These are phyloP conservation scores for Colletotrichum sp. DNA, from an alignment of 2,329 filamentous ascomycete genomes.

Conservation along the genomic window DNA sequence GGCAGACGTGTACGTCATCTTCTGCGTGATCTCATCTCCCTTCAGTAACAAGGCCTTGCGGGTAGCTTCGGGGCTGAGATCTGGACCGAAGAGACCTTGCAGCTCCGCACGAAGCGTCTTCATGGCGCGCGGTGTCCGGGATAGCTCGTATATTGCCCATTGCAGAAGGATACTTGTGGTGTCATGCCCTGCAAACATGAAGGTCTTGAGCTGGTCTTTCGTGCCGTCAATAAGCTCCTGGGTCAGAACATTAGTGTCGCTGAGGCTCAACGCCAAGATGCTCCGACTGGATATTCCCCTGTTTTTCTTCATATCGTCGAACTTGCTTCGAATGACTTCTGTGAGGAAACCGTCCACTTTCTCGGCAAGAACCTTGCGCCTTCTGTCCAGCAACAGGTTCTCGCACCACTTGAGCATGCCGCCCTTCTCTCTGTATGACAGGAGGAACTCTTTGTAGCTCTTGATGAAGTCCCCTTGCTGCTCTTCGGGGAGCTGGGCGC, in stretches of 20 bases:
- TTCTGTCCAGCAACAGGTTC: constrained; percentile 15
- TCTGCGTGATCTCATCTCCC: constrained; percentile 32
- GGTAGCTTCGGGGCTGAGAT: constrained; percentile 28
- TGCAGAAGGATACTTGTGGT: constrained; percentile 40
- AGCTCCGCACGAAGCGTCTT: constrained; percentile 36
- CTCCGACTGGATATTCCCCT: constrained; percentile 26
- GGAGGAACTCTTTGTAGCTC: constrained; percentile 29
- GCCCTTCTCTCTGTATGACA: constrained; percentile 24
- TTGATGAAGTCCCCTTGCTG: constrained; percentile 30
- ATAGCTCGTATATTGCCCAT: constrained; percentile 41
- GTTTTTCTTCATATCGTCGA: constrained; percentile 8
- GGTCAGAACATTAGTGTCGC: constrained; percentile 29
- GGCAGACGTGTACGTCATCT: constrained; percentile 38
- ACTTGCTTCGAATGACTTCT: constrained; percentile 27
- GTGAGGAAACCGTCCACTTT: constrained; percentile 27
- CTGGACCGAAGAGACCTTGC: constrained; percentile 35
- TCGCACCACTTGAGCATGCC: constrained; percentile 25
- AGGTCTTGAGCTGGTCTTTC: constrained; percentile 40
- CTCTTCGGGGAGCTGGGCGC: constrained; percentile 31
- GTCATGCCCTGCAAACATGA: constrained; percentile 46
- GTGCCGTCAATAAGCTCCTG: constrained; percentile 30
- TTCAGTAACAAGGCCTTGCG: constrained; percentile 27
- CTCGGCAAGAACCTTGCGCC: constrained; percentile 22
- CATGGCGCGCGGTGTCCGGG: constrained; percentile 31
- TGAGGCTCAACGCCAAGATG: constrained; percentile 36